Conservation (phyloP, 805 yeast genomes). For the Ogataea degrootiae region DNA sequence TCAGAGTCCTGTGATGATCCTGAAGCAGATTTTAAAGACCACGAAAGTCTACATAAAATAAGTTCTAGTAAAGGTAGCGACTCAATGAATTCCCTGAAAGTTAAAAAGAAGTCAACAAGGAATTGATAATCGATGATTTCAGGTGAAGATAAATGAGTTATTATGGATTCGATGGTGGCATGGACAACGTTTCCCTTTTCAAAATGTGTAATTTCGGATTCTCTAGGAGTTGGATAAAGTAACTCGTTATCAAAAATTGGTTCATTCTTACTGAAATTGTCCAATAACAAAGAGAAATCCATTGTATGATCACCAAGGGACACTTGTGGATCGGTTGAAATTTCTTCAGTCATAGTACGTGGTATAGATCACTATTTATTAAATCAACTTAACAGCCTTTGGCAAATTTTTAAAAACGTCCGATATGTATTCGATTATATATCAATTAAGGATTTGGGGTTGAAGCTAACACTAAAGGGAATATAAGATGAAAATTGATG, state of each 20-base stretch:
- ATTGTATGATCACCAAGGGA: neutral
- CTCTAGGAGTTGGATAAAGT: conserved; percentile 30
- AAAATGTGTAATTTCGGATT: conserved; percentile 28
- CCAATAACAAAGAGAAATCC: conserved; percentile 15
- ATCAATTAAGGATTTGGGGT: too few relatives aligned
- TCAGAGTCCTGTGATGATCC: conserved; percentile 13
- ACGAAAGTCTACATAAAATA: conserved; percentile 59
- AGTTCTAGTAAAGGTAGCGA: conserved; percentile 55
- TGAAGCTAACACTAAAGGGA: too few relatives aligned
- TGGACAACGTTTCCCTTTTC: conserved; percentile 11
- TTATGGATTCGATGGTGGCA: conserved; percentile 37
- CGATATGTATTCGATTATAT: too few relatives aligned
- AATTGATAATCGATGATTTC: conserved; percentile 70
- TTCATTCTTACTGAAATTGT: conserved; percentile 28
- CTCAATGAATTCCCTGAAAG: conserved; percentile 68
- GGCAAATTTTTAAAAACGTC: too few relatives aligned
- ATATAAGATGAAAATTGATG: too few relatives aligned
- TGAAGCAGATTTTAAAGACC: conserved; percentile 51
- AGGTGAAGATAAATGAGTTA: conserved; percentile 67
- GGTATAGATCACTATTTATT: too few relatives aligned
- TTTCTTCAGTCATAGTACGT: too few relatives aligned
- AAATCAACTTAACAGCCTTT: too few relatives aligned
- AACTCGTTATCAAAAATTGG: conserved; percentile 30
- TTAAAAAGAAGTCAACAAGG: conserved; percentile 79
- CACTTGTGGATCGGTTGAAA: too few relatives aligned